Percentiles rank a stretch among this genome's conserved stretches.
These are phyloP conservation scores for Lanzia echinophila DNA, from an alignment of 2,329 filamentous ascomycete species.

Conservation along the genomic window DNA sequence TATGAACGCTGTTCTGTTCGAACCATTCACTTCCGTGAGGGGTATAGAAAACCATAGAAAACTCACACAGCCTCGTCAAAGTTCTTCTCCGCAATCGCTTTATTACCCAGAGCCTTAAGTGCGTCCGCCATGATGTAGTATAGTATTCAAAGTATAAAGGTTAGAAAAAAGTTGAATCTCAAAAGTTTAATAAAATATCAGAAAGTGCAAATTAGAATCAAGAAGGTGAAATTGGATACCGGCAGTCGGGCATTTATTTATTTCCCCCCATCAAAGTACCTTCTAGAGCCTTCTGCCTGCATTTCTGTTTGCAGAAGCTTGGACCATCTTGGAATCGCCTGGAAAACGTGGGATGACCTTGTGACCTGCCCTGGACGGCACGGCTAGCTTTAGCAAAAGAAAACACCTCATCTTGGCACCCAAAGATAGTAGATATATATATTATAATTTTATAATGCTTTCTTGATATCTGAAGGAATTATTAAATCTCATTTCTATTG, in stretches of 20 bases:
- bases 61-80: constrained; percentile 92
- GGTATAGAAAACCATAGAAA: constrained; percentile 17
- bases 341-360: no score
- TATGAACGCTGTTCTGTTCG: no score
- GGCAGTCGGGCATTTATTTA: neutral
- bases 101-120: constrained; percentile 96
- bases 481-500: neutral
- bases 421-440: no score
- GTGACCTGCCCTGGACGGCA: no score
- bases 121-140: constrained; percentile 43
- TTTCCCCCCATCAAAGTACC: neutral
- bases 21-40: neutral
- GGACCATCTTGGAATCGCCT: neutral
- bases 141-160: neutral
- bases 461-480: neutral
- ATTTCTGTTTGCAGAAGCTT: neutral
- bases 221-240: neutral
- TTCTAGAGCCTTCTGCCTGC: neutral
- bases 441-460: neutral
- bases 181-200: neutral
- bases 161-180: neutral
- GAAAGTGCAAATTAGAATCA: neutral
- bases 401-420: no score
- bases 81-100: constrained; percentile 96
- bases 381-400: no score